Conservation (phyloP, 306 rosid species). For the Sechiopsis laciniata region DNA sequence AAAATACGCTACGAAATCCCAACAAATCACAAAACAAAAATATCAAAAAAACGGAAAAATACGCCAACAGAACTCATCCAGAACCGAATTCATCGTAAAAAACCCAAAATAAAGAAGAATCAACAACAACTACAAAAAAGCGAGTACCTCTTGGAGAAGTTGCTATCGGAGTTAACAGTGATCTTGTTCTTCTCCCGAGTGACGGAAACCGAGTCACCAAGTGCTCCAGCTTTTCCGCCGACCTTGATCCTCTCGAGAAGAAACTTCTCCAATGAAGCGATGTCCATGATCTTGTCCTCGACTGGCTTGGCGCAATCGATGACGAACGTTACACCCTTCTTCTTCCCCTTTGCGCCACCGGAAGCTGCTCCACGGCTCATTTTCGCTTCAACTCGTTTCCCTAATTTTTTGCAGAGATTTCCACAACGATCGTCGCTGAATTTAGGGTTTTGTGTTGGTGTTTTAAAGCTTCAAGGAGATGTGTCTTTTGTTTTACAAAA, state of each 20-base stretch:
- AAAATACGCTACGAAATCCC: neutral
- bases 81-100: neutral
- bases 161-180: constrained; percentile 55
- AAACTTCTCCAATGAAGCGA: constrained; percentile 89
- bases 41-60: neutral
- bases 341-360: constrained; percentile 76
- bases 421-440: neutral
- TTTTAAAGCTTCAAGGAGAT: neutral
- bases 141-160: constrained; percentile 57
- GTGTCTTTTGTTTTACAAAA: neutral
- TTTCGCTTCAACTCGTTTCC: constrained; percentile 12
- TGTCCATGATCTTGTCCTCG: constrained; percentile 95
- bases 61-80: neutral
- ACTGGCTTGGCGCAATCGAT: constrained; percentile 90
- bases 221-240: constrained; percentile 83
- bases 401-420: neutral
- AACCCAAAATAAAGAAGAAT: neutral
- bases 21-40: neutral
- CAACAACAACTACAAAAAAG: neutral
- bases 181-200: constrained; percentile 62
- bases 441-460: constrained; percentile 7
- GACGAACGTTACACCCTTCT: constrained; percentile 74
- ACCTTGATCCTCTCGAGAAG: constrained; percentile 94
- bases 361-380: constrained; percentile 77
- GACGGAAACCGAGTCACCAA: constrained; percentile 54